These are phyloP conservation scores for Camellia sinensis DNA, from an alignment of 148 eudicot genomes.

Conservation along the genomic window DNA sequence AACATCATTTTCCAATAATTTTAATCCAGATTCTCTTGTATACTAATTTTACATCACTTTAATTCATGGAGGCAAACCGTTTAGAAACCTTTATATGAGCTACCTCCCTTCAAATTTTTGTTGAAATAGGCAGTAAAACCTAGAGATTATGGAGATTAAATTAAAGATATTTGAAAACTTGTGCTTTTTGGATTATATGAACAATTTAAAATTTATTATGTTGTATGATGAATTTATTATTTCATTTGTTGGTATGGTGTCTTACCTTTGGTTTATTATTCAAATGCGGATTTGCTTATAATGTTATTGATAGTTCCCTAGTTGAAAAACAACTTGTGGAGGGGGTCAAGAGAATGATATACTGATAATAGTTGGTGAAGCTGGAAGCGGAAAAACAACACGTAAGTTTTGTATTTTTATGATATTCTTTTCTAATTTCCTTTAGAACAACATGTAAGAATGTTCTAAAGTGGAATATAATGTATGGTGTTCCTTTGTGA, in stretches of 20 bases:
- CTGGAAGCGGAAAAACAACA: slow-evolving; percentile 99
- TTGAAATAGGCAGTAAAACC: neutral
- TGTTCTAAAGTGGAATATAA: neutral
- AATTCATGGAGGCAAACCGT: too few species aligned
- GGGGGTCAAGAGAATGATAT: slow-evolving; percentile 62
- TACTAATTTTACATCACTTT: too few species aligned
- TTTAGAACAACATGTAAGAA: neutral
- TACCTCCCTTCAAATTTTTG: neutral
- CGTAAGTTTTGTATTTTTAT: slow-evolving; percentile 46
- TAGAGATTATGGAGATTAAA: neutral
- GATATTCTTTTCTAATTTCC: too few species aligned
- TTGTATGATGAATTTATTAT: neutral
- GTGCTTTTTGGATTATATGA: neutral
- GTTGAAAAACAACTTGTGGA: slow-evolving; percentile 75
- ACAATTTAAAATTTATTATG: neutral
- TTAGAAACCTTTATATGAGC: neutral
- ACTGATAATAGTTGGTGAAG: slow-evolving; percentile 93
- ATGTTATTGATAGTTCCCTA: slow-evolving; percentile 23
- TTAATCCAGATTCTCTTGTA: too few species aligned
- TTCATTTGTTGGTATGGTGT: neutral
- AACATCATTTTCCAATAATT: too few species aligned
- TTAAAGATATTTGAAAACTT: neutral
- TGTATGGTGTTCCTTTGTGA: neutral
- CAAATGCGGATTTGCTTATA: neutral
- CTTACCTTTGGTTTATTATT: neutral